A percentile compares a stretch with the other conserved stretches of the same genome.
These are phyloP conservation scores for Oleoguttula mirabilis DNA, from an alignment of 495 filamentous ascomycete genomes.

Conservation along the genomic window DNA sequence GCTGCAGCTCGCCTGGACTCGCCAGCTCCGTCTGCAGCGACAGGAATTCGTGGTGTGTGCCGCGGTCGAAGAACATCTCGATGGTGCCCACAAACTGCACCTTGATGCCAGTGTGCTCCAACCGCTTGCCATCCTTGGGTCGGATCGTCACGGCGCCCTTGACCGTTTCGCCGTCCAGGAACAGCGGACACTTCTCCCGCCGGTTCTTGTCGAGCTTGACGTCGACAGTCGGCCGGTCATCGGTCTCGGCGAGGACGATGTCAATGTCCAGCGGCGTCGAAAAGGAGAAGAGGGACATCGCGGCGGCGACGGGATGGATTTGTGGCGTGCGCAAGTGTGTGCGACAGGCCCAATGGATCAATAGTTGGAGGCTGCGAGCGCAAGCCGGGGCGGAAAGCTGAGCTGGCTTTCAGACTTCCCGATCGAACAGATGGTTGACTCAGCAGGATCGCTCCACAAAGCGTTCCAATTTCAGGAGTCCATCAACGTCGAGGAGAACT, in stretches of 20 bases:
- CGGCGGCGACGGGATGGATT: too few species aligned
- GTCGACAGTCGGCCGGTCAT: conserved; percentile 89
- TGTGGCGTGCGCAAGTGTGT: too few species aligned
- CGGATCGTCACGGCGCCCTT: conserved; percentile 88
- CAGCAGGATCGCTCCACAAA: too few species aligned
- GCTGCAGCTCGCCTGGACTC: conserved; percentile 90
- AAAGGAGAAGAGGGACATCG: conserved; percentile 97
- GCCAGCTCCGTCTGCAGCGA: conserved; percentile 92
- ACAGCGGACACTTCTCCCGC: conserved; percentile 89
- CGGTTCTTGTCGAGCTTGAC: conserved; percentile 96
- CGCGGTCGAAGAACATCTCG: conserved; percentile 99
- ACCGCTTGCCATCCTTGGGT: conserved; percentile 94
- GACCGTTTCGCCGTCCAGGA: conserved; percentile 96
- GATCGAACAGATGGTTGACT: too few species aligned
- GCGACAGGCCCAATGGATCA: too few species aligned
- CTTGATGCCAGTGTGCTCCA: conserved; percentile 98
- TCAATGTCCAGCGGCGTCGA: conserved; percentile 97
- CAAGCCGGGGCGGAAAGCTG: too few species aligned
- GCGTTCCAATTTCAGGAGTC: too few species aligned
- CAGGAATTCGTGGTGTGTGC: conserved; percentile 98
- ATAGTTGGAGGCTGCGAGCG: too few species aligned
- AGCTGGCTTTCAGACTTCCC: too few species aligned
- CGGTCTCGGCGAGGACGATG: conserved; percentile 87
- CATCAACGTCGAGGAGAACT: too few species aligned
- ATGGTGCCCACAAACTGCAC: conserved; percentile 99